Evolutionary conservation across 208 protist genomes (phyloP), one percentile per base, ranked within the genome.

Genomic region (Leishmania amazonensis): DNA sequence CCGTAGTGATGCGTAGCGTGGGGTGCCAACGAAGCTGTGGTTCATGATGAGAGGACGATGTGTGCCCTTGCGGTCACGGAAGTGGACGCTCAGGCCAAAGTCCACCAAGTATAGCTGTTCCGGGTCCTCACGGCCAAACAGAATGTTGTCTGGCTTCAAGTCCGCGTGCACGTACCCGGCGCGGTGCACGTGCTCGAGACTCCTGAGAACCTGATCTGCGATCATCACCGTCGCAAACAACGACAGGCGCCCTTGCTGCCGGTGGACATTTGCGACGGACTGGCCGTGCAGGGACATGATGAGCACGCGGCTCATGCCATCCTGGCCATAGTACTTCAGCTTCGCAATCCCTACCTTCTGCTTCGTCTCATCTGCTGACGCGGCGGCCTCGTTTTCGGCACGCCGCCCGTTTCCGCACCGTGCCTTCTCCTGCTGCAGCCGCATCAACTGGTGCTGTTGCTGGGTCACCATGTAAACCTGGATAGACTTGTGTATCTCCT

Each of bases 221-320:
- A 99, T 84, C 97, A 99, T 99, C 15, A 99, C 89, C 31, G 99
- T 96, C 9, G 99, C 99, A 87, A 99, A 99, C 28, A 99, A 81
- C 21, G 93, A 97, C 76, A 99, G 99, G 54, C 90, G 92, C 38
- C 92, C 80, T 21, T 84, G 78, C 67, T 83, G 78, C 71, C 97
- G 93, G n/a, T 90, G 81, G 42, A 91, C 81, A 28, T 99, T 98
- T 76, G 99, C 99, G 15, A 99, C 90, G 31, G 95, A 98, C 49
- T 98, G 96, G 1, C 99, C 99, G 3, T 99, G 93, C 7, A 99
- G 87, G 35, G 99, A 98, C 92, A 99, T 99, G 47, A 99, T 98
- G 88, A 99, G 98, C 17, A 99, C 98, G 81, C 99, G 99, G 83
- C 99, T 99, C 77, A 99, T 95, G 15, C 98, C 97, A 80, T 99